A percentile compares a stretch with the other conserved stretches of the same genome.
These are phyloP conservation scores for Desmodesmus armatus DNA, from an alignment of 139 green algal species.

Conservation along the genomic window DNA sequence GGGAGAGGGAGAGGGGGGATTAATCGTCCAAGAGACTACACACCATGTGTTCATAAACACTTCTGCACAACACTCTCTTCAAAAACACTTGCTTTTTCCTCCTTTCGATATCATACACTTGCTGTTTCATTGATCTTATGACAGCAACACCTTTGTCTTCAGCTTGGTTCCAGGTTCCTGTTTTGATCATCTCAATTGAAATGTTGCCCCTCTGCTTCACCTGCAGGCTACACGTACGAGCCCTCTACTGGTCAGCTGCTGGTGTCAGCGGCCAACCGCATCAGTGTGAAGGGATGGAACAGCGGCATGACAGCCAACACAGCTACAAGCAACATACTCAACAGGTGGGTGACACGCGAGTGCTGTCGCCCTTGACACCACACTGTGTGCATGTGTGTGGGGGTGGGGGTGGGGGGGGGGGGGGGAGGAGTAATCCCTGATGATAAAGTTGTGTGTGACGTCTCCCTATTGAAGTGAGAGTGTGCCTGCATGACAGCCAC, in stretches of 20 bases:
- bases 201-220: not conserved
- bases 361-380: no score
- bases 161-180: not conserved
- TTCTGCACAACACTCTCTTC: not conserved
- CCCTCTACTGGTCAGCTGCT: not conserved
- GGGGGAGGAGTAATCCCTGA: no score
- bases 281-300: not conserved
- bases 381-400: no score
- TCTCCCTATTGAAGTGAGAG: no score
- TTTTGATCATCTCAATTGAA: not conserved
- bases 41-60: not conserved
- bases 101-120: not conserved
- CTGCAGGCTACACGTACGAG: constrained; percentile 7
- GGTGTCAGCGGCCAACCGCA: not conserved
- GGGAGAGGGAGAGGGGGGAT: not conserved
- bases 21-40: not conserved
- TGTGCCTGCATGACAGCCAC: no score
- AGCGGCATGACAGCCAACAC: not conserved
- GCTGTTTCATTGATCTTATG: not conserved
- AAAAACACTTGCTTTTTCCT: not conserved
- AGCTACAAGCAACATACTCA: not conserved
- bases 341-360: not conserved
- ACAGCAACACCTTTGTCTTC: no score
- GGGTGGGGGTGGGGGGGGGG: no score
- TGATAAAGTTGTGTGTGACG: no score